Percentiles rank a stretch among this genome's conserved stretches.
phyloP scores from a whole-genome alignment of 108 stramenopile species.

The Hondaea fermentalgiana region DNA sequence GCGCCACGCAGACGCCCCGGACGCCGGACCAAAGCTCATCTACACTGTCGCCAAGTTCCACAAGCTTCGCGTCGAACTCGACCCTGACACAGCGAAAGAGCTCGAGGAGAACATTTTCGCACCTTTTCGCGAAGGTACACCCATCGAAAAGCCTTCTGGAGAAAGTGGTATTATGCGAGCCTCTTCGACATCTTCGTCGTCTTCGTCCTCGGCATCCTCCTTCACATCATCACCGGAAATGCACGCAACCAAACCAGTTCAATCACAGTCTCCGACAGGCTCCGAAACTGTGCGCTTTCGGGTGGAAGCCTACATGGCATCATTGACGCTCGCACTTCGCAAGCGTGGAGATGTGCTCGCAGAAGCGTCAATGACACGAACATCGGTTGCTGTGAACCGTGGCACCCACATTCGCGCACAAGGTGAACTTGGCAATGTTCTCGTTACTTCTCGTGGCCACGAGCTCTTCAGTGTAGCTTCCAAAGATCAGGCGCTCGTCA shows the following conservation, averaged over 20 bases:
- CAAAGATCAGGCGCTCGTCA: neutral
- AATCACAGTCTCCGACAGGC: neutral
- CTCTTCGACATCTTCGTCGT: too few species aligned
- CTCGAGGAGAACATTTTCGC: too few species aligned
- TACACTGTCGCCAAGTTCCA: neutral
- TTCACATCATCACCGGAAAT: too few species aligned
- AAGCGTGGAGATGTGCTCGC: neutral
- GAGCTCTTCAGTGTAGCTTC: neutral
- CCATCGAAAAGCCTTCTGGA: too few species aligned
- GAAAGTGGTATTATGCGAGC: too few species aligned
- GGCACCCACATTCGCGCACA: neutral
- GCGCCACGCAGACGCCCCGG: neutral
- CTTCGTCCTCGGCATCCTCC: too few species aligned
- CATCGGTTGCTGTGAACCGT: neutral
- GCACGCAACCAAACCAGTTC: too few species aligned
- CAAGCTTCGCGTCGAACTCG: neutral
- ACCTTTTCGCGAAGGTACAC: too few species aligned
- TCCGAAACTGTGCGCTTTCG: neutral
- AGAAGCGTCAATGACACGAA: neutral
- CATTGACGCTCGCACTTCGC: neutral
- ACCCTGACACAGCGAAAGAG: neutral
- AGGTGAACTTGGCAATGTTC: slow-evolving; percentile 3
- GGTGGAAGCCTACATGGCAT: neutral
- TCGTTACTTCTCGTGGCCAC: neutral
- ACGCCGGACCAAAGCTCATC: neutral